phyloP scores from a whole-genome alignment of 208 protist genomes.

The Leishmania tropica region DNA sequence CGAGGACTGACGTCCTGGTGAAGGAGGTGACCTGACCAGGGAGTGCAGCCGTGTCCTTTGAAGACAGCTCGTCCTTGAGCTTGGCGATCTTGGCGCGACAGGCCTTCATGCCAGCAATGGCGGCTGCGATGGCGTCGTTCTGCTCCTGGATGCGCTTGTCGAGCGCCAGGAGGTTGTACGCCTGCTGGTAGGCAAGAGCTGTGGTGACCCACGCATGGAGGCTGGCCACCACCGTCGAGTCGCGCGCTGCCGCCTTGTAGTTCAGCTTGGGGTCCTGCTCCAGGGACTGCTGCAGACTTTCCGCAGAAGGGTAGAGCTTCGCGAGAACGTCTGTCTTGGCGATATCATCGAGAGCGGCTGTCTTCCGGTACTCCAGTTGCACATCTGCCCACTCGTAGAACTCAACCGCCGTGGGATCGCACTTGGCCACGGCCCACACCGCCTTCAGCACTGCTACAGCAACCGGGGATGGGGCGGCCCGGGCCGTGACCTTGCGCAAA shows the following conservation, averaged over 20 bases:
- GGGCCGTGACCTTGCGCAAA: constrained; percentile 56
- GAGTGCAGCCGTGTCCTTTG: constrained; percentile 20
- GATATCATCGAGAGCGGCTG: constrained; percentile 35
- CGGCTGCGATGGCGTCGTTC: constrained; percentile 56
- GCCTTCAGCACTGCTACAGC: constrained; percentile 64
- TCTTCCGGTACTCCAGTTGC: constrained; percentile 60
- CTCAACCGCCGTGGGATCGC: constrained; percentile 59
- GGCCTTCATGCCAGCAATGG: constrained; percentile 66
- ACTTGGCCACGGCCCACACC: constrained; percentile 50
- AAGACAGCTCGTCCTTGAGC: constrained; percentile 60
- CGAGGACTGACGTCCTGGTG: constrained; percentile 52
- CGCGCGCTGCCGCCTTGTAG: constrained; percentile 37
- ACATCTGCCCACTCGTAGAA: constrained; percentile 69
- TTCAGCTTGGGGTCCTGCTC: constrained; percentile 41
- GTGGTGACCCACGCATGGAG: constrained; percentile 68
- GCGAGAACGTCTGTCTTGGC: constrained; percentile 52
- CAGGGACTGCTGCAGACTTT: constrained; percentile 33
- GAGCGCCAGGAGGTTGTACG: constrained; percentile 49
- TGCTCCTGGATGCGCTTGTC: constrained; percentile 67
- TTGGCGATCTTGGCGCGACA: constrained; percentile 64
- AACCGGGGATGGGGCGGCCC: constrained; percentile 47
- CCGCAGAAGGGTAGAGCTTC: constrained; percentile 41
- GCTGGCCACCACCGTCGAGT: constrained; percentile 43
- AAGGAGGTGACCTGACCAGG: constrained; percentile 65
- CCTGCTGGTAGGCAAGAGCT: constrained; percentile 67